A percentile compares a stretch with the other conserved stretches of the same genome.
Evolutionary conservation across 495 filamentous ascomycete genomes (phyloP).

Genomic region (Hypomontagnella monticulosa): DNA sequence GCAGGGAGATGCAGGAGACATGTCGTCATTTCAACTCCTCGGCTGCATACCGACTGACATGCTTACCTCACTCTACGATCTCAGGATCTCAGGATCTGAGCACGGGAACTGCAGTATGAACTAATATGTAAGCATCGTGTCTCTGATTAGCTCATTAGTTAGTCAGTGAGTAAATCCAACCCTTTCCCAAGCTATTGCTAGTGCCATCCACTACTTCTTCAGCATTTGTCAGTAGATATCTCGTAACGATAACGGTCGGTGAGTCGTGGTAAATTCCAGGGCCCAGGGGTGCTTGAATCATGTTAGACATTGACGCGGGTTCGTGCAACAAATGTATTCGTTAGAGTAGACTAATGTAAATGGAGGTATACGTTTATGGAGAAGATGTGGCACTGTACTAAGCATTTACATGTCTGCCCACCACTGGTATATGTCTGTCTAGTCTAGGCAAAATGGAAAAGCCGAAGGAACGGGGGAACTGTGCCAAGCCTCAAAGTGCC

Average conservation of each 20-base stretch:
- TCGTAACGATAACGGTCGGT: constrained; percentile 4
- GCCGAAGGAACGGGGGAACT: background rate
- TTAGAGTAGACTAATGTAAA: too few relatives aligned
- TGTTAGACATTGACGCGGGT: constrained; percentile 5
- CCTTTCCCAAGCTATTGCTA: background rate
- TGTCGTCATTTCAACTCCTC: background rate
- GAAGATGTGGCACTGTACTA: too few relatives aligned
- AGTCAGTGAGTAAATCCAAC: background rate
- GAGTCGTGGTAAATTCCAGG: constrained; percentile 17
- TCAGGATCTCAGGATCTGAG: too few relatives aligned
- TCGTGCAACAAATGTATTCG: background rate
- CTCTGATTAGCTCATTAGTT: background rate
- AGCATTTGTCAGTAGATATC: constrained; percentile 8
- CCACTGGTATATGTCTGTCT: too few relatives aligned
- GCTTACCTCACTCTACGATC: too few relatives aligned
- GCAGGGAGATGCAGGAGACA: too few relatives aligned
- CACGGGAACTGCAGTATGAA: too few relatives aligned
- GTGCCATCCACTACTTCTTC: background rate
- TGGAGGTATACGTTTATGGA: too few relatives aligned
- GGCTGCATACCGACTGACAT: too few relatives aligned
- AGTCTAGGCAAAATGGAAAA: constrained; percentile 23
- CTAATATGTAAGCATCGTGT: too few relatives aligned
- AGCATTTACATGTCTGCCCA: too few relatives aligned
- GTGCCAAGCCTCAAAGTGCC: constrained; percentile 4
- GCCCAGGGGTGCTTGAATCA: constrained; percentile 29